Conservation (phyloP, 179 eudicot genomes). For the Silene vulgaris region DNA sequence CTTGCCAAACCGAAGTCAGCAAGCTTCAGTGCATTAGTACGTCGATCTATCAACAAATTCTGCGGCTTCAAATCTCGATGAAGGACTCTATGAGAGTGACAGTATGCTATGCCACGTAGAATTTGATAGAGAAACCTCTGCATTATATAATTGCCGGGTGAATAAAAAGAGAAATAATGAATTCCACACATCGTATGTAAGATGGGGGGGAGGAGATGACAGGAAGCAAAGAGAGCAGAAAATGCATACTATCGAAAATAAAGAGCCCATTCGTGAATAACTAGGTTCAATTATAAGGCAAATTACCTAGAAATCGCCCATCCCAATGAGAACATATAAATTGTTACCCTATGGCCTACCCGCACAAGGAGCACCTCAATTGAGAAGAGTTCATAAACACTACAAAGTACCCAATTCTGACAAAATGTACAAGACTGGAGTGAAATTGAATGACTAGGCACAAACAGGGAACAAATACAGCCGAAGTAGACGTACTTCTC, state of each 20-base stretch:
- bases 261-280: background rate
- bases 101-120: conserved; percentile 93
- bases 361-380: too few relatives aligned
- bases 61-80: conserved; percentile 95
- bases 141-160: conserved; percentile 17
- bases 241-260: background rate
- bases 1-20: conserved; percentile 98
- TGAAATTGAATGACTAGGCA: too few relatives aligned
- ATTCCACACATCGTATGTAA: background rate
- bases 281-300: too few relatives aligned
- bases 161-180: conserved; percentile 6
- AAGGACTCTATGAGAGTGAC: conserved; percentile 96
- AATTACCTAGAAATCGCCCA: background rate
- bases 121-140: conserved; percentile 93
- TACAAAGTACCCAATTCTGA: too few relatives aligned
- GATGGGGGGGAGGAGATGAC: background rate
- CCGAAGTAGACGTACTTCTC: background rate
- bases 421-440: too few relatives aligned
- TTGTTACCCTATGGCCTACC: too few relatives aligned
- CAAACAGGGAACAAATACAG: background rate
- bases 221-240: background rate
- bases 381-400: too few relatives aligned
- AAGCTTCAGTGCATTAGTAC: conserved; percentile 83
- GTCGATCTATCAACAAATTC: conserved; percentile 82
- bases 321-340: background rate